Evolutionary conservation across 495 filamentous ascomycete genomes (phyloP), one percentile per base, ranked within the genome.

Genomic region (Penicillium riverlandense): DNA sequence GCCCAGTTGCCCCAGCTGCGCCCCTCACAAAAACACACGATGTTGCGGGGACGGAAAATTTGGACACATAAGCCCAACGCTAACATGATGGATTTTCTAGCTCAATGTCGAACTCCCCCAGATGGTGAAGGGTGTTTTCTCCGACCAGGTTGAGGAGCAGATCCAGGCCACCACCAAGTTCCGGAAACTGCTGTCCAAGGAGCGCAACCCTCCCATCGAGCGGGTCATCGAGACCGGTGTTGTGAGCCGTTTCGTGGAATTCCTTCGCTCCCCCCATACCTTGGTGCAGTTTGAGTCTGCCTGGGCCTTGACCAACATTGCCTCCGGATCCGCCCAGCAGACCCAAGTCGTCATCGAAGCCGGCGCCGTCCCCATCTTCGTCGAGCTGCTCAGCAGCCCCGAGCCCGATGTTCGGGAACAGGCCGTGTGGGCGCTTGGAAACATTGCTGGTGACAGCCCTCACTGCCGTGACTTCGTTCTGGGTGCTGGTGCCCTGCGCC

Each of bases 141-240:
- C 94, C 49, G 90, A 97, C 30, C 88, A 96, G 67, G 96, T 99
- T 68, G 94, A 99, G 55, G 78, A 84, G 38, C 94, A 99, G 65
- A 99, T 99, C 52, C 83, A 89, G 71, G 91, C 94, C n/a, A 99
- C 94, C 15, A 99, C 94, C 43, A 96, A 96, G 66, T 99, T 99
- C 76, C 75, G 94, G 48, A 99, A 99, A 71, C 76, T 99, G 15
- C 75, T 99, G 6, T 95, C 88, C 46, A 99, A 99, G 71, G 94
- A 99, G 74, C 87, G 94, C 61, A 99, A 99, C 69, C 94, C 94
- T 12, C 92, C 94, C 14, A 99, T 99, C 62, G 94, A 99, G 68
- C 88, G 90, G 54, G 94, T 99, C 49, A 97, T 99, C 62, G 92
- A 96, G 79, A 97, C 94, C 45, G 94, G 94, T 49, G 94, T 99